Percentiles rank a stretch among this genome's conserved stretches.
Evolutionary conservation across 352 stramenopile genomes (phyloP).

Genomic region (Phytophthora constricta): DNA sequence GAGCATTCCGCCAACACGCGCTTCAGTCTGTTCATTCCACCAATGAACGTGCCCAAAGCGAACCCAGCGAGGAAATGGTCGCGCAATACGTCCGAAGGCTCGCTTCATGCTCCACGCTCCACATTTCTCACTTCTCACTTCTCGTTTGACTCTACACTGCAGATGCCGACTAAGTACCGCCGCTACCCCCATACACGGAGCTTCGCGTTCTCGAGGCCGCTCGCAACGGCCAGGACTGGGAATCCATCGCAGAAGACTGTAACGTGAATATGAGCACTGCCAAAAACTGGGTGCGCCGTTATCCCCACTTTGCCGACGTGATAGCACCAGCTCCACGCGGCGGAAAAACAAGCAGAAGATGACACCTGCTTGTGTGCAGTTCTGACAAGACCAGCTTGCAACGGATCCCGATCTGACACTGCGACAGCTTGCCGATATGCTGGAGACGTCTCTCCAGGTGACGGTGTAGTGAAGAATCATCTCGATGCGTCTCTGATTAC

Average conservation of each 20-base stretch:
- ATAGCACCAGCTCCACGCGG: not conserved
- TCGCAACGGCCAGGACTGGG: not conserved
- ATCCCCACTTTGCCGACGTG: conserved; percentile 1
- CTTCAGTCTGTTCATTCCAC: not conserved
- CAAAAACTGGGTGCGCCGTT: not conserved
- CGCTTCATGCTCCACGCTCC: no score
- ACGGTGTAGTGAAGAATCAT: not conserved
- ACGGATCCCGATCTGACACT: no score
- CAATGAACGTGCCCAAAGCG: not conserved
- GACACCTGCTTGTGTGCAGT: not conserved
- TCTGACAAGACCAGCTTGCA: conserved; percentile 1
- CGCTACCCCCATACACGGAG: no score
- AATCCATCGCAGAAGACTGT: not conserved
- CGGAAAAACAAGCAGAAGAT: not conserved
- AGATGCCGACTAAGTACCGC: no score
- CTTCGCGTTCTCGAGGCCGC: not conserved
- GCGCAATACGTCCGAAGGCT: no score
- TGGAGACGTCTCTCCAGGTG: not conserved
- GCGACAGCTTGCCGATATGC: conserved; percentile 2
- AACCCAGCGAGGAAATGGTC: not conserved
- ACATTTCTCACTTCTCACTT: no score
- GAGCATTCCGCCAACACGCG: not conserved
- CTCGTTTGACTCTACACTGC: no score
- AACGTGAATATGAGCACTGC: conserved; percentile 1
- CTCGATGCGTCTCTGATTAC: conserved; percentile 1